Evolutionary conservation across 2,329 filamentous ascomycete genomes (phyloP), one percentile per base, ranked within the genome.

Genomic region (Exophiala phaeomuriformis): DNA sequence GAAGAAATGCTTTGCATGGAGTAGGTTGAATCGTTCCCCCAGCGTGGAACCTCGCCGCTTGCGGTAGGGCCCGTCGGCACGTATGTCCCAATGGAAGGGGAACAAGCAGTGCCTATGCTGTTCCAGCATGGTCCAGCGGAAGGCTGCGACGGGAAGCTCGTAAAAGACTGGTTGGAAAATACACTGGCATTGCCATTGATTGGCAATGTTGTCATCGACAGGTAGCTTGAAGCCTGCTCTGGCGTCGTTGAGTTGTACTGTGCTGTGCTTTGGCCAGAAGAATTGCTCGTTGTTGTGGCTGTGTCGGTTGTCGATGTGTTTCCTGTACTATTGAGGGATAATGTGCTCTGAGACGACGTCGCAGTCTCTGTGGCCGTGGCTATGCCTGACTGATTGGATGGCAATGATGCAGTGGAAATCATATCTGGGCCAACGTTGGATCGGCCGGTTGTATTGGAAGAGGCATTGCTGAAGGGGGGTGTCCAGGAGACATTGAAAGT

Each of bases 71-170:
- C 45, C 28, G 37, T 45, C n/a, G 40, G 32, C 2, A 40, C 3
- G 19, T n/a, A 30, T 5, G 53, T 49, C 10, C 27, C 47, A 28
- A 52, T 52, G 9, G 4, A n/a, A 5, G 40, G 19, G 7, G 32
- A 33, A 37, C 52, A 51, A 35, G 28, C 40, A 29, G 47, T 51
- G 37, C 52, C 47, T 39, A 43, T 30, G 33, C 43, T 12, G 32
- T 37, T 47, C 3, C 30, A 36, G 33, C 52, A 55, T 10, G 48
- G 43, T 3, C 40, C 36, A 46, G 36, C 39, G 2, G 7, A 42
- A 12, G 41, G 31, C 30, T 31, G 31, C 6, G 37, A 2, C 31
- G 54, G 37, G 9, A 47, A 44, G 7, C 41, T 35, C 8, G 40
- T 51, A 37, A 12, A 44, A 5, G 35, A 47, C 29, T 44, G 30